Evolutionary conservation across 768 basidiomycete genomes (phyloP).

Genomic region (Hortiboletus campestris): DNA sequence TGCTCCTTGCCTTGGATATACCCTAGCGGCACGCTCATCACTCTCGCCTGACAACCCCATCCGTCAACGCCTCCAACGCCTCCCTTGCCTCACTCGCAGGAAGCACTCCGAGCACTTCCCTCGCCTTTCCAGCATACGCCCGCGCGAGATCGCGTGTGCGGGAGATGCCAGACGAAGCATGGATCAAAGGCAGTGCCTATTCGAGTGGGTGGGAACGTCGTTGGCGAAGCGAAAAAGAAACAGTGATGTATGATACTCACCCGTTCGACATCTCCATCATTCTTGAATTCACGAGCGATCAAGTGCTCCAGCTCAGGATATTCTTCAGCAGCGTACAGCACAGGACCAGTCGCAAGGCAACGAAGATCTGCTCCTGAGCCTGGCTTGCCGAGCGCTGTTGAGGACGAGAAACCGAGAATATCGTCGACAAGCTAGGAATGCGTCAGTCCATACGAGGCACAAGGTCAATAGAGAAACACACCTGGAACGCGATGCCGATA

Average conservation of each 20-base stretch:
- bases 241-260: conserved; percentile 40
- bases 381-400: conserved; percentile 83
- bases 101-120: conserved; percentile 61
- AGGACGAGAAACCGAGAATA: conserved; percentile 87
- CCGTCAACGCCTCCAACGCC: conserved; percentile 72
- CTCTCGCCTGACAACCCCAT: conserved; percentile 60
- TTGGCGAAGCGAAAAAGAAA: background rate
- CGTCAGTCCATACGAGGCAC: background rate
- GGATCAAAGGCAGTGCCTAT: conserved; percentile 61
- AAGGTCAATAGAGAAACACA: conserved; percentile 24
- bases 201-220: background rate
- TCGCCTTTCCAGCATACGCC: conserved; percentile 73
- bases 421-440: conserved; percentile 84
- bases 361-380: conserved; percentile 76
- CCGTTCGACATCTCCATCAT: conserved; percentile 75
- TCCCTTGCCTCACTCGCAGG: conserved; percentile 80
- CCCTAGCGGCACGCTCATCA: conserved; percentile 33
- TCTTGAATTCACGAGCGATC: conserved; percentile 74
- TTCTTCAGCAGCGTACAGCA: conserved; percentile 84
- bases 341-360: conserved; percentile 81
- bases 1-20: too few species aligned
- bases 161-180: conserved; percentile 68
- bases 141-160: conserved; percentile 77
- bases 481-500: conserved; percentile 95
- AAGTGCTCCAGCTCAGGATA: conserved; percentile 72